Conservation (phyloP, 176 grass and related monocot genomes). For the Neostapfia colusana region DNA sequence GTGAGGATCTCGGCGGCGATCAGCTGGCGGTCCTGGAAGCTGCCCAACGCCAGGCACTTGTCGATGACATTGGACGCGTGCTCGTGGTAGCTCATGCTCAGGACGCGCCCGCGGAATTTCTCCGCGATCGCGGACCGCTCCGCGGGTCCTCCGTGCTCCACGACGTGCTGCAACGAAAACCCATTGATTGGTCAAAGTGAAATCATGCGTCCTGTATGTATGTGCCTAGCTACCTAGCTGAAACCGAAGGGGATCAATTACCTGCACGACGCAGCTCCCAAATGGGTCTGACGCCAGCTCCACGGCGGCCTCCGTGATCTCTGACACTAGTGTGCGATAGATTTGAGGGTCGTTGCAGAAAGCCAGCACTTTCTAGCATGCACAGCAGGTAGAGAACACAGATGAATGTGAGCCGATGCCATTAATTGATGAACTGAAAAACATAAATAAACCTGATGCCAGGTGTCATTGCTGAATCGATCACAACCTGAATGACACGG, state of each 20-base stretch:
- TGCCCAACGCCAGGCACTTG: conserved; percentile 41
- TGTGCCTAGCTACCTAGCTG: no score
- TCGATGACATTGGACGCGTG: conserved; percentile 60
- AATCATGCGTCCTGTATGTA: no score
- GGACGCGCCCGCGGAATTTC: conserved; percentile 33
- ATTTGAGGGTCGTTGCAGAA: conserved; percentile 34
- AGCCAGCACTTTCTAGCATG: conserved; percentile 45
- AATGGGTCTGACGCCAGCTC: conserved; percentile 41
- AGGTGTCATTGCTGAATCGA: no score
- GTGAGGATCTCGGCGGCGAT: conserved; percentile 49
- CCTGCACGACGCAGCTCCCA: conserved; percentile 63
- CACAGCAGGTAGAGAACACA: background rate
- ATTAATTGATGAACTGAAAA: background rate
- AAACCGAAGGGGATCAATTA: background rate
- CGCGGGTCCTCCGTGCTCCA: conserved; percentile 47
- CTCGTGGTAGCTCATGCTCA: conserved; percentile 54
- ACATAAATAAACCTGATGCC: no score
- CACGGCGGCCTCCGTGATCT: conserved; percentile 34
- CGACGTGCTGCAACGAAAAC: conserved; percentile 30
- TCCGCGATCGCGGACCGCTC: conserved; percentile 34
- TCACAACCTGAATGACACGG: conserved; percentile 70
- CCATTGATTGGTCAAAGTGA: background rate
- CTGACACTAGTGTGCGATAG: conserved; percentile 17
- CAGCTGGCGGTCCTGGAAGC: conserved; percentile 29
- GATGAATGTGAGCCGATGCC: background rate